Evolutionary conservation across 176 grass and related monocot species (phyloP).

Genomic region (Coix lacrymajobi): DNA sequence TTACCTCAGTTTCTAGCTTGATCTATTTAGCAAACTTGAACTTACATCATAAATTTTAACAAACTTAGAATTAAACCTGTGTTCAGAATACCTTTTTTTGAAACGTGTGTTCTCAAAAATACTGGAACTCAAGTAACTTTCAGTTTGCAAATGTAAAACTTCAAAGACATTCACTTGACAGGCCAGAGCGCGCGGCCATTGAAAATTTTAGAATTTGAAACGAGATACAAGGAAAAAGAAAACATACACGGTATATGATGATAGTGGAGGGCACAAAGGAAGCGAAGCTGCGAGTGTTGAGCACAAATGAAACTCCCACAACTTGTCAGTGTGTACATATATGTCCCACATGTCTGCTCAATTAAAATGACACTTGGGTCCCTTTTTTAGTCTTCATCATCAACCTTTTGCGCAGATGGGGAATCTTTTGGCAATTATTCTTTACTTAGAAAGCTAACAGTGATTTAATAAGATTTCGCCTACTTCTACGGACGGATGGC

Average conservation of each 20-base stretch:
- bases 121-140: neutral
- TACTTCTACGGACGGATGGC: neutral
- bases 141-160: neutral
- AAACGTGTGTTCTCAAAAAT: neutral
- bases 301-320: neutral
- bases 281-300: neutral
- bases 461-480: conserved; percentile 5
- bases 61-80: neutral
- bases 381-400: neutral
- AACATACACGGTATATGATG: neutral
- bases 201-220: neutral
- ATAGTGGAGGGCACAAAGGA: neutral
- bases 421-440: neutral
- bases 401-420: neutral
- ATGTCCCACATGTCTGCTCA: neutral
- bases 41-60: neutral
- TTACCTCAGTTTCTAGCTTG: neutral
- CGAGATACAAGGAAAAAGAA: neutral
- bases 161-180: neutral
- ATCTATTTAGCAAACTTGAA: neutral
- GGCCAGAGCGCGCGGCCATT: neutral
- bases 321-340: neutral
- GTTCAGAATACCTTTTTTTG: neutral
- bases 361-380: neutral
- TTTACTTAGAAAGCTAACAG: conserved; percentile 17